Percentiles rank a stretch among this genome's conserved stretches.
Evolutionary conservation across 306 rosid genomes (phyloP).

Genomic region (Acacia acuminata): DNA sequence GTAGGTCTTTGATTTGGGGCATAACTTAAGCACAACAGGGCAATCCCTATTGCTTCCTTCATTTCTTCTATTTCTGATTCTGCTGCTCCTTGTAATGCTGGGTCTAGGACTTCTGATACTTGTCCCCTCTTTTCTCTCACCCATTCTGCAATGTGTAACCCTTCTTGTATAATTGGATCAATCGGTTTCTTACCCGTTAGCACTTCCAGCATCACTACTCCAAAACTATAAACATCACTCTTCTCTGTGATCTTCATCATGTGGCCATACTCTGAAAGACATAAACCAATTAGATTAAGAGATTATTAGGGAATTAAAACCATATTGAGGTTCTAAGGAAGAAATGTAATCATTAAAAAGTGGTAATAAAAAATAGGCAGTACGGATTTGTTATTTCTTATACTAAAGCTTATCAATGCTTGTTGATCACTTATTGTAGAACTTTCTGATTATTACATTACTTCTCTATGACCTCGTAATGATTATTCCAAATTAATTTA

Average conservation of each 20-base stretch:
- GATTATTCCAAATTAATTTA: too few species aligned
- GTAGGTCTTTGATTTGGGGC: constrained; percentile 59
- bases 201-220: constrained; percentile 59
- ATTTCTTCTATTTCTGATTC: constrained; percentile 59
- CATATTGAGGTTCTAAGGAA: too few species aligned
- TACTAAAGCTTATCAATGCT: too few species aligned
- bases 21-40: constrained; percentile 52
- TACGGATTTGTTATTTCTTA: too few species aligned
- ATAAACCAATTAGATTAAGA: neutral
- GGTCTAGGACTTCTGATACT: constrained; percentile 55
- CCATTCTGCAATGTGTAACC: constrained; percentile 63
- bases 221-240: constrained; percentile 67
- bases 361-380: too few species aligned
- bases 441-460: too few species aligned
- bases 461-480: too few species aligned
- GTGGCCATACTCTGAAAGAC: constrained; percentile 51
- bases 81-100: constrained; percentile 38
- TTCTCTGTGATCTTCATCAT: constrained; percentile 70
- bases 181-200: constrained; percentile 68
- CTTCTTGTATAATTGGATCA: constrained; percentile 66
- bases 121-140: constrained; percentile 48
- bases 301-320: neutral
- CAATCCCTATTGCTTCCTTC: constrained; percentile 62
- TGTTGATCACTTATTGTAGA: too few species aligned
- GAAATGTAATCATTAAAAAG: too few species aligned